A percentile compares a stretch with the other conserved stretches of the same genome.
These are phyloP conservation scores for Verticillium nonalfalfae DNA, from an alignment of 2,329 filamentous ascomycete species.

Conservation along the genomic window DNA sequence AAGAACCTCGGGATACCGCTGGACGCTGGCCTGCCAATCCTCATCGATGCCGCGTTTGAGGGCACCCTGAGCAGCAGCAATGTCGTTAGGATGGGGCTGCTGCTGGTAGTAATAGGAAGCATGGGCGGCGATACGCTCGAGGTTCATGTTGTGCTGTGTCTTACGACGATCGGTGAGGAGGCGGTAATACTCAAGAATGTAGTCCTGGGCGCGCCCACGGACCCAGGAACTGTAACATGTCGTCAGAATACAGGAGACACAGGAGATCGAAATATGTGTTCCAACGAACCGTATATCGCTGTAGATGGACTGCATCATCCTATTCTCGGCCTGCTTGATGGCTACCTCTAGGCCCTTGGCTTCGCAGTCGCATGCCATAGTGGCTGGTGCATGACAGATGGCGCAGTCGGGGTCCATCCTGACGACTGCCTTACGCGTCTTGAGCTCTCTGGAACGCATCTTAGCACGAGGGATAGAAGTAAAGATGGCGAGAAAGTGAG, in stretches of 20 bases:
- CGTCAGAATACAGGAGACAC: background rate
- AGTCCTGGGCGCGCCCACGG: constrained; percentile 58
- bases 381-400: constrained; percentile 56
- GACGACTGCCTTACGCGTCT: constrained; percentile 38
- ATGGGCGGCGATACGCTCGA: constrained; percentile 49
- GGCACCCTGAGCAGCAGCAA: constrained; percentile 56
- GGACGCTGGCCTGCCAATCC: constrained; percentile 70
- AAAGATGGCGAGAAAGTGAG: constrained; percentile 1
- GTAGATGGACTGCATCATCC: constrained; percentile 58
- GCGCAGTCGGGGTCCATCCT: constrained; percentile 67
- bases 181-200: constrained; percentile 60
- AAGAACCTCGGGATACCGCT: constrained; percentile 74
- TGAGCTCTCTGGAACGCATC: constrained; percentile 44
- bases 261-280: background rate
- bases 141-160: constrained; percentile 44
- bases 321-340: constrained; percentile 55
- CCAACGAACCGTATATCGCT: constrained; percentile 51
- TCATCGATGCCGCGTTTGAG: constrained; percentile 71
- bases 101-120: constrained; percentile 52
- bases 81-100: constrained; percentile 54
- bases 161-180: constrained; percentile 56
- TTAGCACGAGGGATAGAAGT: constrained; percentile 26
- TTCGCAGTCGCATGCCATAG: constrained; percentile 57
- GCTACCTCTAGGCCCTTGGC: constrained; percentile 58
- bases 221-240: constrained; percentile 49